phyloP scores from a whole-genome alignment of 208 protist species.

The Naegleria fowleri region DNA sequence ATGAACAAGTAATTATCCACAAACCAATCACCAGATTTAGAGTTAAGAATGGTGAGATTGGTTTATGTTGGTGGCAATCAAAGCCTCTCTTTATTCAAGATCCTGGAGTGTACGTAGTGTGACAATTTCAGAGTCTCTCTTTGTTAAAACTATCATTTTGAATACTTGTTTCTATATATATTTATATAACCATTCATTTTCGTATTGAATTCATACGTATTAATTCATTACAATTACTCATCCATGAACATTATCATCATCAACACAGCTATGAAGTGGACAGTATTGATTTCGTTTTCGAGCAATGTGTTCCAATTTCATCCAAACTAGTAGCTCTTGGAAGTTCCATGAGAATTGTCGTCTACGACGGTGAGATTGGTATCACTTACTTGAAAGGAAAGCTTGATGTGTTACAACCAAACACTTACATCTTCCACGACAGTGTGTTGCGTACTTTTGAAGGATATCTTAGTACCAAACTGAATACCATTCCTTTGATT shows the following conservation, averaged over 20 bases:
- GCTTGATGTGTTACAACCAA: not conserved
- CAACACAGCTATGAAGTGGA: not conserved
- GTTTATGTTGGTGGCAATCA: slow-evolving; percentile 14
- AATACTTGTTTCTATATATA: too few species aligned
- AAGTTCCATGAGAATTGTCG: not conserved
- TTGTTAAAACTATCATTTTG: too few species aligned
- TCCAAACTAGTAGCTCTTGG: not conserved
- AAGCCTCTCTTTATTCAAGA: slow-evolving; percentile 7
- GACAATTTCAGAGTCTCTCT: too few species aligned
- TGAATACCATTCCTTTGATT: slow-evolving; percentile 20
- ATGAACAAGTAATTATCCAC: slow-evolving; percentile 20
- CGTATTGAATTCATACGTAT: too few species aligned
- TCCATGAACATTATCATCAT: too few species aligned
- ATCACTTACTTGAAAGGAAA: not conserved
- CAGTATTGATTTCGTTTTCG: not conserved
- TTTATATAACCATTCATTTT: too few species aligned
- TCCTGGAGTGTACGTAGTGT: not conserved
- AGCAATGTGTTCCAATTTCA: not conserved
- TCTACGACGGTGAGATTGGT: not conserved
- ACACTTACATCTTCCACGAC: not conserved
- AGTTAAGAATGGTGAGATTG: slow-evolving; percentile 28
- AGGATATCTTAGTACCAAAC: slow-evolving; percentile 6
- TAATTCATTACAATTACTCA: too few species aligned
- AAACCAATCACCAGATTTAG: slow-evolving; percentile 21
- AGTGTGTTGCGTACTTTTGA: not conserved